These are phyloP conservation scores for Neofusicoccum cordaticola DNA, from an alignment of 2,329 filamentous ascomycete species.

Conservation along the genomic window DNA sequence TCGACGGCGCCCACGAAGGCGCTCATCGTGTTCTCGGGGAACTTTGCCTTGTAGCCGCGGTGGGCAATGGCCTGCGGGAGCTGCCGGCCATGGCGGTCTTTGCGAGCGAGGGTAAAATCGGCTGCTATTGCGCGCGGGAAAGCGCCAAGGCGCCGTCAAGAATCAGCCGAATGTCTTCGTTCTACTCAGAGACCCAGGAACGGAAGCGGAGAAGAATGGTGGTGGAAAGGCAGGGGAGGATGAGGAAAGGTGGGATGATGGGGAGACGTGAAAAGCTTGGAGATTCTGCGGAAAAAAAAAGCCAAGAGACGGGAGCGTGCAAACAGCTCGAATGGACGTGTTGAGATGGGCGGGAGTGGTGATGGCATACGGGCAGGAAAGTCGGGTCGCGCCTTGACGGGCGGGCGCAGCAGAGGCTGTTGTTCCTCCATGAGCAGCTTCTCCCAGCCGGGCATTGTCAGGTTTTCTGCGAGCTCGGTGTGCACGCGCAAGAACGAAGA, in stretches of 20 bases:
- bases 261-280: background rate
- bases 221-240: background rate
- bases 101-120: conserved; percentile 33
- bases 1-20: conserved; percentile 73
- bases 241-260: background rate
- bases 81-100: conserved; percentile 30
- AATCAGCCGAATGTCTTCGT: background rate
- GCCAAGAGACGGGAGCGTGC: background rate
- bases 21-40: conserved; percentile 82
- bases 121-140: conserved; percentile 25
- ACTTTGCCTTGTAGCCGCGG: conserved; percentile 72
- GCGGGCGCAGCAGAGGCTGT: background rate
- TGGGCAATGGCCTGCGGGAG: conserved; percentile 74
- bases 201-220: too few species aligned
- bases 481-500: background rate
- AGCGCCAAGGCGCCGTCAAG: background rate
- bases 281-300: background rate
- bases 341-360: background rate
- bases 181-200: background rate
- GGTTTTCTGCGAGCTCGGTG: background rate
- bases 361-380: background rate
- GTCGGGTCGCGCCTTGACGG: background rate
- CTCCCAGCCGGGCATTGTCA: conserved; percentile 5
- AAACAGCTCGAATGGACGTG: too few species aligned
- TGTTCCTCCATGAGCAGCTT: conserved; percentile 9